Evolutionary conservation across 2,329 filamentous ascomycete genomes (phyloP), one percentile per base, ranked within the genome.

Genomic region (Chrysoporthe cubensis): DNA sequence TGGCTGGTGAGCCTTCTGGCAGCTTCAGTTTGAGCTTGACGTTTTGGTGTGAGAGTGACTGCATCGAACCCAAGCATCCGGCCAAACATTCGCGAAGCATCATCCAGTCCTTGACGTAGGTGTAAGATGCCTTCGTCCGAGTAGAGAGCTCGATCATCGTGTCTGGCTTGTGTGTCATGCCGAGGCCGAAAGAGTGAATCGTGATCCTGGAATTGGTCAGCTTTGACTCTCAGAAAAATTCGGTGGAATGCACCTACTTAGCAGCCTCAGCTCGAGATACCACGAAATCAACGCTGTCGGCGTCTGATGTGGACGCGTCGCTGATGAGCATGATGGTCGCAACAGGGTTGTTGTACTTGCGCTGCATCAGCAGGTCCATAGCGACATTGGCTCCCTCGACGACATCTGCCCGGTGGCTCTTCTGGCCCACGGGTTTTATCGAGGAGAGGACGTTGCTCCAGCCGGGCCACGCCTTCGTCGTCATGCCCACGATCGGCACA

Each of bases 61-160:
- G 96, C 76, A 98, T 87, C 16, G 93, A 90, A 59, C 96, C 96
- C 40, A 99, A 83, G 75, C 95, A 98, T 56, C 96, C 96, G 34
- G 94, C 96, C 57, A 97, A 86, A 77, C 96, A 98, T 78, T 99
- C 96, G 40, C 96, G 91, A 46, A 99, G 86, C 95, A 98, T 99
- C 95, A 98, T 98, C 96, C 96, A 99, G 78, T 99, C 96, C 80
- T 98, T 99, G 73, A 99, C 94, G 75, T 98, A 99, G 1, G 94
- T 96, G 76, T 98, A 99, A 1, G 94, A 96, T 4, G 94, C 96
- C 81, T 98, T 99, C 3, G 96, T 99, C 69, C 94, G 88, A 7
- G 92, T 96, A 0, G 96, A 98, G 14, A 99, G 83, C 80, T 98
- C 95, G 71, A 99, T 97, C 94, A 99, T 97, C 0, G 94, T 97